Evolutionary conservation across 2,329 filamentous ascomycete species (phyloP), one percentile per base, ranked within the genome.

Genomic region (Penicillium sp.): DNA sequence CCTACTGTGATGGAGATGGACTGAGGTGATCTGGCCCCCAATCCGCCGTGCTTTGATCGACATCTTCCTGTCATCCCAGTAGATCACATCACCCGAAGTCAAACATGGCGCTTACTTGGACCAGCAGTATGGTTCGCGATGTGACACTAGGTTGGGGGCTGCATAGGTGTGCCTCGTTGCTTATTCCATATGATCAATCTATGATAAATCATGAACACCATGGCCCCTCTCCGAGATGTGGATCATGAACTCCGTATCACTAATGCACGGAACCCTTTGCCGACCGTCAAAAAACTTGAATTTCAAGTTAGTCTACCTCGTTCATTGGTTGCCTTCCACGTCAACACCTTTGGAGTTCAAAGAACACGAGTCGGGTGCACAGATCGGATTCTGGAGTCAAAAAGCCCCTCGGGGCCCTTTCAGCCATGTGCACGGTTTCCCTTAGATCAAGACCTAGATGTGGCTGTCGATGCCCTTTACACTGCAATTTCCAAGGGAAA

Each of bases 61-160:
- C 52, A 27, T 21, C 53, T 49, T 39, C 37, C 44, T 41, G 35
- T 27, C 51, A 50, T 49, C 26, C 22, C 14, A 29, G 39, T 54
- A 49, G 41, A 44, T 57, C 48, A 57, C 55, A 57, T 51, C 47
- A 46, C 50, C 33, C 14, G 27, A 35, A 39, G 53, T 59, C 57
- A 57, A 64, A 62, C 55, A 56, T 47, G 60, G 60, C 63, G 63
- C 63, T 65, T 65, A 65, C 58, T 53, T 46, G 41, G 39, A 55
- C 52, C 31, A 27, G 29, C 39, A 44, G 29, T 54, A 14, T 54
- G 52, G 46, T 48, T 21, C 46, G 13, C 41, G n/a, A 19, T 35
- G 46, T 53, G 50, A 53, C 50, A 29, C 19, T n/a, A 16, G 9
- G n/a, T 44, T 33, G 29, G 50, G 31, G 50, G 41, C 50, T 53